Evolutionary conservation across 305 asterid genomes (phyloP), one percentile per base, ranked within the genome.

Genomic region (Caryopteris hybrid): DNA sequence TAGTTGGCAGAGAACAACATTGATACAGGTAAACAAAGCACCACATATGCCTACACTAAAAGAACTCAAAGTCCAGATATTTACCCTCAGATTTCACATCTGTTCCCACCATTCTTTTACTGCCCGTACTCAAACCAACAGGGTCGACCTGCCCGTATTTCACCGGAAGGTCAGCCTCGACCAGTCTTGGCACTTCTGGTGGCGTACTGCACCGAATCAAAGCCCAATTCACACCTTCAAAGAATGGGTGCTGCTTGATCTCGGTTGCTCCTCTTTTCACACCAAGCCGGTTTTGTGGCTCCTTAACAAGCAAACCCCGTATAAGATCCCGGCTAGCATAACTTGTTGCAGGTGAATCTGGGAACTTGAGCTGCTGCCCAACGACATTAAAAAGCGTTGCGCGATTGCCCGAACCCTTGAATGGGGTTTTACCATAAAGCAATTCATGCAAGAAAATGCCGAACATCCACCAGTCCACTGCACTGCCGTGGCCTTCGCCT

Each of bases 381-480:
- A 88, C 86, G 3, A 91, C 89, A 4, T 91, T 91, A 76, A 88
- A 91, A 56, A 91, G 86, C 3, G 96, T 91, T n/a, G 96, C 95
- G 0, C 92, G 90, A 22, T 91, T 88, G 21, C 91, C 96, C 1
- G 92, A 78, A 1, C 97, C 96, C 79, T 90, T 88, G 64, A 90
- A 90, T 0, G 97, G 97, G 25, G 96, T 90, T 77, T 82, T 90
- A 23, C 97, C 97, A n/a, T 90, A 88, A 1, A 90, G 77, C 69
- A 90, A 67, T 63, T 90, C 97, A 8, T 90, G 90, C 66, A 90
- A 75, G 84, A 90, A 90, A 59, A 90, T 78, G 17, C 97, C 97
- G 50, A 86, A 90, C 14, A 96, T 90, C 97, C 97, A 90, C 97
- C 97, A 90, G 70, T 91, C 97, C 64, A 91, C 97, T 3, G 92